Base-by-base conservation (phyloP, 106 monocot species). In the Vanilla planifolia region DNA sequence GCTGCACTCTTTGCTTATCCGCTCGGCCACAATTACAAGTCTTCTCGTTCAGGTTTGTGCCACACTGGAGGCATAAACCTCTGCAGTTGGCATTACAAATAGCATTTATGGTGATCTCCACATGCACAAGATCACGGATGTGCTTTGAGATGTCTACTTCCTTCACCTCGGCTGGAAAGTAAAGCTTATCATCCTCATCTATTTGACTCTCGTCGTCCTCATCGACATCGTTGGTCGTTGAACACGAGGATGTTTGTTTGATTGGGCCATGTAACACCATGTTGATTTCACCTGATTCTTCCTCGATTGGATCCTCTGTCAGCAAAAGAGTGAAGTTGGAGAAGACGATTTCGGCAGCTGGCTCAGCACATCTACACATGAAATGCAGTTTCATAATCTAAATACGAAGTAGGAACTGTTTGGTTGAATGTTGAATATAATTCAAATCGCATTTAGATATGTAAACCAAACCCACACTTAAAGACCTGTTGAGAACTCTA, bases 71-170 rank as follows among this genome's bases (percentile, higher is more conserved):
- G 58, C 96, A 98, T 4, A 85, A 50, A 23, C 96, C 96, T 62
- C 78, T 84, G 84, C 96, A 92, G 25, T 22, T 78, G 9, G 68
- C 25, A 55, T 72, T 67, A 62, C 96, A 98, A 19, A 88, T 15
- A 0, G 75, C 67, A 43, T 77, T 80, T 6, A 92, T 77, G 8
- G 79, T 98, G 25, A 98, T 80, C 79, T 92, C 87, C 6, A 98
- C 55, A 68, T 92, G 96, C 57, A 98, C 64, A 14, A 79, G 44
- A 59, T 98, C 96, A 8, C 91, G 29, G 3, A 98, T 71, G 45
- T 91, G 74, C 51, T 98, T 98, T 7, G 96, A 98, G 28, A 98
- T 75, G 61, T 98, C 96, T 4, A 92, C 79, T 51, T 92, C 87
- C 43, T 71, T 92, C 19, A 79, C 77, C 65, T 73, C 84, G 21